Conservation (phyloP, 2,329 filamentous ascomycete genomes). For the Aspergillus sp. region DNA sequence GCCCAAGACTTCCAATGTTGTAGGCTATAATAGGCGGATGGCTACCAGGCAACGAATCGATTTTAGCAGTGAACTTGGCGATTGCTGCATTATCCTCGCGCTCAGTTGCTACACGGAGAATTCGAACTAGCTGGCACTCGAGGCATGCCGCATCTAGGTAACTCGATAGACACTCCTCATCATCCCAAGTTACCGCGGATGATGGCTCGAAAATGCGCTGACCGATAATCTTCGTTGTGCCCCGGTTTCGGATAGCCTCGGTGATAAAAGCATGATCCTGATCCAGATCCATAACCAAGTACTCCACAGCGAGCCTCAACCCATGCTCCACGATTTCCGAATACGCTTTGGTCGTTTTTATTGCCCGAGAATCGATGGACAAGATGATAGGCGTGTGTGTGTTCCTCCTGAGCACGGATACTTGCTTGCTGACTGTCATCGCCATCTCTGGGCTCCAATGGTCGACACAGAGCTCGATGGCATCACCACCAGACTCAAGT, state of each 20-base stretch:
- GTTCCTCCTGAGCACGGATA: slow-evolving; percentile 62
- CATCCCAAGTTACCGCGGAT: slow-evolving; percentile 38
- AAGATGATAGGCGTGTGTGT: slow-evolving; percentile 62
- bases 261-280: slow-evolving; percentile 34
- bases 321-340: slow-evolving; percentile 45
- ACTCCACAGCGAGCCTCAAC: slow-evolving; percentile 47
- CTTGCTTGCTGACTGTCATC: slow-evolving; percentile 58
- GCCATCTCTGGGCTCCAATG: slow-evolving; percentile 58
- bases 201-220: slow-evolving; percentile 39
- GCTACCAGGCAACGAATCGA: slow-evolving; percentile 36
- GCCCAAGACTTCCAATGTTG: slow-evolving; percentile 45
- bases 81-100: slow-evolving; percentile 45
- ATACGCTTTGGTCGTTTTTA: slow-evolving; percentile 32
- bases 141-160: slow-evolving; percentile 43
- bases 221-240: slow-evolving; percentile 48
- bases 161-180: slow-evolving; percentile 36
- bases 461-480: slow-evolving; percentile 65
- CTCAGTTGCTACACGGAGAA: slow-evolving; percentile 39
- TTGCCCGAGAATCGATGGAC: slow-evolving; percentile 51
- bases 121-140: slow-evolving; percentile 45
- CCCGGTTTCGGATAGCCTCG: slow-evolving; percentile 38
- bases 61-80: slow-evolving; percentile 42
- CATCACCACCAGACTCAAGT: slow-evolving; percentile 63
- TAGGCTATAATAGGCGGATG: slow-evolving; percentile 45
- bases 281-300: slow-evolving; percentile 43